Conservation (phyloP, 306 rosid species). For the Amphicarpaea edgeworthii region DNA sequence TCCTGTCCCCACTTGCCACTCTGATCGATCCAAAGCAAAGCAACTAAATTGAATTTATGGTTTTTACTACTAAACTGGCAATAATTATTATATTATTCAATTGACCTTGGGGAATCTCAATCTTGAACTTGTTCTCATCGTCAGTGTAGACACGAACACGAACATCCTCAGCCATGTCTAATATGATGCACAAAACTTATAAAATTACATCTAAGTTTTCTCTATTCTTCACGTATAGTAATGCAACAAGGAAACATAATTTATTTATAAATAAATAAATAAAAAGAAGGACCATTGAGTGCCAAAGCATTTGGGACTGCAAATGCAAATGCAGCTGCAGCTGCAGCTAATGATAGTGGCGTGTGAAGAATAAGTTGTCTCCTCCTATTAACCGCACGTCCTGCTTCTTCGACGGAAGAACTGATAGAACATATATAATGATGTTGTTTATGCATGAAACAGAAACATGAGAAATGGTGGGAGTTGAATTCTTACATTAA, state of each 20-base stretch:
- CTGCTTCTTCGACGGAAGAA: conserved; percentile 41
- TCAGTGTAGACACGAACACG: conserved; percentile 69
- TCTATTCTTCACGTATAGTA: background rate
- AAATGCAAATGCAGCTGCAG: conserved; percentile 60
- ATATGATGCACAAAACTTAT: background rate
- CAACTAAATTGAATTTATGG: conserved; percentile 4
- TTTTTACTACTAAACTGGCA: conserved; percentile 33
- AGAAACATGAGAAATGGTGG: background rate
- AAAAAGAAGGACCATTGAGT: conserved; percentile 39
- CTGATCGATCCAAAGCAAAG: conserved; percentile 45
- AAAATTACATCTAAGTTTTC: background rate
- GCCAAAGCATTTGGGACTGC: conserved; percentile 55
- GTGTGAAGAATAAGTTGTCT: conserved; percentile 65
- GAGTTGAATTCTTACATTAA: conserved; percentile 35
- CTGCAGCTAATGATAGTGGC: conserved; percentile 45
- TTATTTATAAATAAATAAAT: background rate
- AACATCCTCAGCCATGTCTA: conserved; percentile 65
- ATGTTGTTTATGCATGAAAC: background rate
- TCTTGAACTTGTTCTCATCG: conserved; percentile 81
- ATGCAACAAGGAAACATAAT: background rate
- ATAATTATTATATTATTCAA: too few species aligned
- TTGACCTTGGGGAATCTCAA: conserved; percentile 81
- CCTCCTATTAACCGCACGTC: conserved; percentile 54
- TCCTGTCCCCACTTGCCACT: conserved; percentile 84
- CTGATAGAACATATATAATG: conserved; percentile 6